Conservation (phyloP, 2,329 filamentous ascomycete genomes). For the Cladosporium sp. region DNA sequence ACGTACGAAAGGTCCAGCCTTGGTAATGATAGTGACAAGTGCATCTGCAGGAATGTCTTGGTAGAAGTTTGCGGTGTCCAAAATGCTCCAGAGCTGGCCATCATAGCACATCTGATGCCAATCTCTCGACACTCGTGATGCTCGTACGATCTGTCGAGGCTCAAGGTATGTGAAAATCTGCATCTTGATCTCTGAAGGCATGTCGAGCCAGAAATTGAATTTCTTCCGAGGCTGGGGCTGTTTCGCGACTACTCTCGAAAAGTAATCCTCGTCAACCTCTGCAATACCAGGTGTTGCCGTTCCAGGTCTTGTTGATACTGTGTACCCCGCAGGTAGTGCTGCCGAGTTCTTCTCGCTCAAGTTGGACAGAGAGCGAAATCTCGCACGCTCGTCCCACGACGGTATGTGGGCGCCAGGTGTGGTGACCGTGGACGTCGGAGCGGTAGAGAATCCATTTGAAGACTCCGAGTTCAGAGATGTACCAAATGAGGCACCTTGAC, state of each 20-base stretch:
- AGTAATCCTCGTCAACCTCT: slow-evolving; percentile 49
- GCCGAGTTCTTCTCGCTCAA: slow-evolving; percentile 54
- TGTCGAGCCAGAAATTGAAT: slow-evolving; percentile 72
- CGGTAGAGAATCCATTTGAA: slow-evolving; percentile 57
- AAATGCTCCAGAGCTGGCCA: slow-evolving; percentile 84
- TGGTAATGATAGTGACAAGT: slow-evolving; percentile 78
- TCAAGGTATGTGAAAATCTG: slow-evolving; percentile 73
- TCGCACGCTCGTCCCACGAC: slow-evolving; percentile 53
- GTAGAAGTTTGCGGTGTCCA: slow-evolving; percentile 83
- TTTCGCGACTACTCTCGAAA: slow-evolving; percentile 40
- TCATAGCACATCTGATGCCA: slow-evolving; percentile 89
- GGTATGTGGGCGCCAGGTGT: slow-evolving; percentile 50
- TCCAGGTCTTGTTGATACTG: slow-evolving; percentile 45
- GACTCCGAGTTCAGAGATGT: slow-evolving; percentile 58
- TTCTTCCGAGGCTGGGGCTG: slow-evolving; percentile 33
- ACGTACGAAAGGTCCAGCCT: slow-evolving; percentile 85
- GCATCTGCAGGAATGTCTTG: slow-evolving; percentile 80
- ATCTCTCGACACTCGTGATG: slow-evolving; percentile 72
- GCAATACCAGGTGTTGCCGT: slow-evolving; percentile 31
- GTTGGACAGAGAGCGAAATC: slow-evolving; percentile 56
- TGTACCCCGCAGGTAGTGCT: slow-evolving; percentile 61
- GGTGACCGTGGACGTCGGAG: slow-evolving; percentile 54
- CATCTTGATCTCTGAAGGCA: slow-evolving; percentile 81
- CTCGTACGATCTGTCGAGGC: slow-evolving; percentile 77
- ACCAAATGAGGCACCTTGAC: slow-evolving; percentile 55